A percentile compares a stretch with the other conserved stretches of the same genome.
These are phyloP conservation scores for Lachancea sp. DNA, from an alignment of 805 yeast species.

Conservation along the genomic window DNA sequence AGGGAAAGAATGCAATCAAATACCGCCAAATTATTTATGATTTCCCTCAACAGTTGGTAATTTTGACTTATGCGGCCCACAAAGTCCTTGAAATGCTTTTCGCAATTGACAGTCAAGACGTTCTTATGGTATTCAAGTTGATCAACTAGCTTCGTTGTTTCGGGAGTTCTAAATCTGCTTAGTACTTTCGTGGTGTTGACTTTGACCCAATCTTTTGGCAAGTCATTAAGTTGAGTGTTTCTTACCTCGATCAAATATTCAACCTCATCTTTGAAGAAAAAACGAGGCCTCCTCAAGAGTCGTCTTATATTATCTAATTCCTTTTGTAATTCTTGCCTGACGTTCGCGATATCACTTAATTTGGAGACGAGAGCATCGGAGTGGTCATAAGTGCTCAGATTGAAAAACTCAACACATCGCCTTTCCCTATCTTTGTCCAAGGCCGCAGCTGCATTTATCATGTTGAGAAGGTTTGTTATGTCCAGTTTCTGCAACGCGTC, in stretches of 20 bases:
- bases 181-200: slow-evolving; percentile 62
- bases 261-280: slow-evolving; percentile 55
- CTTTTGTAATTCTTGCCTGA: slow-evolving; percentile 43
- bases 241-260: slow-evolving; percentile 74
- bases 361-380: slow-evolving; percentile 38
- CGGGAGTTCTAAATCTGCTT: slow-evolving; percentile 68
- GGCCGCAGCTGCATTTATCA: slow-evolving; percentile 50
- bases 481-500: slow-evolving; percentile 29
- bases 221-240: slow-evolving; percentile 44
- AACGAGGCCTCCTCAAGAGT: slow-evolving; percentile 48
- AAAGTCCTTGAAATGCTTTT: slow-evolving; percentile 31
- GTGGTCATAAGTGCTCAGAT: slow-evolving; percentile 32
- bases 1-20: slow-evolving; percentile 67
- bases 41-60: slow-evolving; percentile 35
- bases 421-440: slow-evolving; percentile 43
- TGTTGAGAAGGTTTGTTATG: slow-evolving; percentile 35
- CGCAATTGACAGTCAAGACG: slow-evolving; percentile 29
- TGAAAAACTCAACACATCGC: slow-evolving; percentile 41
- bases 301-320: slow-evolving; percentile 47
- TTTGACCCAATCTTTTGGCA: slow-evolving; percentile 76
- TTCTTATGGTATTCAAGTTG: slow-evolving; percentile 56
- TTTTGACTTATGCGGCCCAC: slow-evolving; percentile 34
- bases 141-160: slow-evolving; percentile 44
- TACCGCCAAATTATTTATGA: slow-evolving; percentile 44
- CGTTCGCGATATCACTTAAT: slow-evolving; percentile 35